Base-by-base conservation (phyloP, 2,329 filamentous ascomycete genomes). In the Ceratocystis destructans region DNA sequence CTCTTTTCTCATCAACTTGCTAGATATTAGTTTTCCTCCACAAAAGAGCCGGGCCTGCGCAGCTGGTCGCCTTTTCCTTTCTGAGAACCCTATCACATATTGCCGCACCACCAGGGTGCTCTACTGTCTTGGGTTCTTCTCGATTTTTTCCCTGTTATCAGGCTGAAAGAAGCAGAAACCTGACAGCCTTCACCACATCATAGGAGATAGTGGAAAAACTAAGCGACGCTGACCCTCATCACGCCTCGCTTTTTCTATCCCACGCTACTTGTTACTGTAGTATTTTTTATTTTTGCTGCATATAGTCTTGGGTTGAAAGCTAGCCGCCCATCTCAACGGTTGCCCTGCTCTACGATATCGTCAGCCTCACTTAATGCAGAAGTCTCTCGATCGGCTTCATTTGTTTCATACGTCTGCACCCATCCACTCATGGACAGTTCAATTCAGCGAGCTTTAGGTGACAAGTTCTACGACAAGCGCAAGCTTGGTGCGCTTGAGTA, bases 391-490 rank as follows among this genome's bases (percentile, higher is more conserved):
- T 59, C 48, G 20, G 8, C 20, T 22, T 12, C 57, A 17, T 2
- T 22, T 61, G 17, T 22, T 59, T 28, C 55, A 59, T 59, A 59
- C 31, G 33, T 7, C 20, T 20, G 44, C 6, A 72, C 73, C 67
- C 72, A 25, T 17, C 28, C 15, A 72, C 73, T 67, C 72, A 96
- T 97, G 92, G 93, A 97, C 79, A 81, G 84, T 73, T 87, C 86
- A 74, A 90, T 96, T 74, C 90, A 95, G 77, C 89, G 93, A 72
- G 83, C 92, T 71, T 82, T 99, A 74, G 96, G 95, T 75, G 94
- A 99, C 79, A 99, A 96, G 83, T 87, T 97, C 74, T 99, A 99
- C 76, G 94, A 99, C 75, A 96, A 95, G 80, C 86, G 95, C 74
- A 99, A 99, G 77, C 87, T 91, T 73, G 94, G 94, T 70, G 94